These are phyloP conservation scores for Themeda triandra DNA, from an alignment of 176 grass and related monocot species.

Conservation along the genomic window DNA sequence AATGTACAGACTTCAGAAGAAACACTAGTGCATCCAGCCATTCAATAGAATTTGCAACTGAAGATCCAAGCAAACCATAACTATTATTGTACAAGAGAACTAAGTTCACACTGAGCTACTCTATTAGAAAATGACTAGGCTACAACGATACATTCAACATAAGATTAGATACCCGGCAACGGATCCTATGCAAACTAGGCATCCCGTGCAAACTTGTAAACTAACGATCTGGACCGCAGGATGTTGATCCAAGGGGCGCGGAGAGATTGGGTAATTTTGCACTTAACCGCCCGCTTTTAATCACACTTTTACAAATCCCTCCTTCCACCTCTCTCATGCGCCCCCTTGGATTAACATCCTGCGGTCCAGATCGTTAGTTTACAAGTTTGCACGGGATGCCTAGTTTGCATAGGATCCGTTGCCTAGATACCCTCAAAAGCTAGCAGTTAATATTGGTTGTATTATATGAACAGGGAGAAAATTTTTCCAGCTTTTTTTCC, in stretches of 20 bases:
- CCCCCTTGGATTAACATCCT: too few species aligned
- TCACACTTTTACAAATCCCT: too few species aligned
- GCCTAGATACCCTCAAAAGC: slow-evolving; percentile 17
- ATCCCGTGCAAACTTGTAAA: too few species aligned
- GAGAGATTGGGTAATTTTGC: too few species aligned
- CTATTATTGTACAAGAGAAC: slow-evolving; percentile 20
- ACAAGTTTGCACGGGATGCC: too few species aligned
- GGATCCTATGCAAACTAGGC: too few species aligned
- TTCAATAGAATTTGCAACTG: neutral
- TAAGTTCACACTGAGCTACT: slow-evolving; percentile 7
- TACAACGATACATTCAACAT: neutral
- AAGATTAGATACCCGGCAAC: slow-evolving; percentile 7
- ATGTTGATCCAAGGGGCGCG: too few species aligned
- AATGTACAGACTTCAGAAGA: slow-evolving; percentile 4
- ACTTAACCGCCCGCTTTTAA: too few species aligned
- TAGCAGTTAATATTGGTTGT: slow-evolving; percentile 7
- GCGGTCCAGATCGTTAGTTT: too few species aligned
- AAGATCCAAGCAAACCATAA: slow-evolving; percentile 7
- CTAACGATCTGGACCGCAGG: too few species aligned
- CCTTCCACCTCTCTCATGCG: too few species aligned
- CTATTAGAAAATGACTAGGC: slow-evolving; percentile 12
- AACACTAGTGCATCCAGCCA: neutral
- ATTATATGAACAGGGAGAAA: neutral
- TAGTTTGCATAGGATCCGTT: too few species aligned
- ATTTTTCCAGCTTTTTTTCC: neutral